Evolutionary conservation across 306 rosid genomes (phyloP).

Genomic region (Rosa multiflora): DNA sequence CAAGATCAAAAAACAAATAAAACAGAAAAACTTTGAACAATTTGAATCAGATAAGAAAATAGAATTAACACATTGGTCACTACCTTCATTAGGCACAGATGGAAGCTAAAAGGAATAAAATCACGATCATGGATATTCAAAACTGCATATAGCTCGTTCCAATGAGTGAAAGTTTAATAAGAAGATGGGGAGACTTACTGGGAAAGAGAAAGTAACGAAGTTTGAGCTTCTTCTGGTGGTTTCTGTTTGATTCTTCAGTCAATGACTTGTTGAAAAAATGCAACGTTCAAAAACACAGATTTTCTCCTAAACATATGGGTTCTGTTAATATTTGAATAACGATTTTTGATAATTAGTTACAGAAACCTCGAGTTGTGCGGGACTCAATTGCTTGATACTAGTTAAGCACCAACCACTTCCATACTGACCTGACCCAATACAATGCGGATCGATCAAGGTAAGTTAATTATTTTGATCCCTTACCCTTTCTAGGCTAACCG

Average conservation of each 20-base stretch:
- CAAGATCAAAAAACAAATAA: neutral
- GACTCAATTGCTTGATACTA: too few species aligned
- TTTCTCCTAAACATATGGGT: conserved; percentile 13
- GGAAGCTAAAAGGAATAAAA: neutral
- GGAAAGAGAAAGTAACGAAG: too few species aligned
- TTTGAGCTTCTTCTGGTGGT: neutral
- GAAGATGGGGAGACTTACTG: conserved; percentile 2
- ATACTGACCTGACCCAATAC: too few species aligned
- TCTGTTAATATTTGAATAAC: conserved; percentile 16
- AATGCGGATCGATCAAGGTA: too few species aligned
- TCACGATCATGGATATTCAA: neutral
- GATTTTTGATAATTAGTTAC: neutral
- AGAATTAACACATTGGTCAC: neutral
- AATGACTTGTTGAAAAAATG: neutral
- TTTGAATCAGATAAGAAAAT: neutral
- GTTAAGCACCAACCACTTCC: too few species aligned
- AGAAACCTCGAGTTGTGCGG: neutral
- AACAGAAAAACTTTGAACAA: neutral
- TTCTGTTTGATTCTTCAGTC: neutral
- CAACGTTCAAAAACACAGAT: conserved; percentile 11
- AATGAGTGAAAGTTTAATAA: neutral
- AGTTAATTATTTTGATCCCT: too few species aligned
- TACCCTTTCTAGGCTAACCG: too few species aligned
- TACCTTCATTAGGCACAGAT: neutral
- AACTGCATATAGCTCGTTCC: neutral